phyloP scores from a whole-genome alignment of 768 basidiomycete genomes.

The Psilocybe azurescens region DNA sequence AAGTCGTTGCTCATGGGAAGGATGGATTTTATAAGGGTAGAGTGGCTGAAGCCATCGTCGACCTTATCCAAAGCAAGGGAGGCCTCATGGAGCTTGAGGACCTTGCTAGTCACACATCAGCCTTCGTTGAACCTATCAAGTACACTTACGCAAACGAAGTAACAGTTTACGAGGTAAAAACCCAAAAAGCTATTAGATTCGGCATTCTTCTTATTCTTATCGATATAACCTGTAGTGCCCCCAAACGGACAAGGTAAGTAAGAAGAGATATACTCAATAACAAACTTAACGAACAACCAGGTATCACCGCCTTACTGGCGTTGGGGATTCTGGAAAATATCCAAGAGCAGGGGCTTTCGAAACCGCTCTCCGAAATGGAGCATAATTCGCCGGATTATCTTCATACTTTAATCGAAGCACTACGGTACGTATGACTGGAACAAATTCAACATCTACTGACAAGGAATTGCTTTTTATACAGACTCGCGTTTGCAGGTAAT shows the following conservation, averaged over 20 bases:
- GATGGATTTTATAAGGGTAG: conserved; percentile 95
- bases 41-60: conserved; percentile 87
- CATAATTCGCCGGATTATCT: conserved; percentile 93
- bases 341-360: conserved; percentile 72
- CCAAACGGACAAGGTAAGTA: conserved; percentile 90
- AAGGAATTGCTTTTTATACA: conserved; percentile 23
- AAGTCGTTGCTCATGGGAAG: conserved; percentile 81
- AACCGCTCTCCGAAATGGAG: conserved; percentile 77
- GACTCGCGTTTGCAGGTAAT: conserved; percentile 79
- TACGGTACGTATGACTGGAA: conserved; percentile 56
- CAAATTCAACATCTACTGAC: neutral
- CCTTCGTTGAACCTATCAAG: conserved; percentile 88
- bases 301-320: conserved; percentile 91
- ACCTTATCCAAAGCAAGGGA: conserved; percentile 83
- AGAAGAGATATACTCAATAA: neutral
- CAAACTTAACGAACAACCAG: conserved; percentile 34
- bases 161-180: conserved; percentile 84
- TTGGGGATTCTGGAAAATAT: conserved; percentile 91
- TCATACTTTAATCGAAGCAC: conserved; percentile 84
- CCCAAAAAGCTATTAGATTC: neutral
- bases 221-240: conserved; percentile 64
- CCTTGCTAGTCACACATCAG: conserved; percentile 79
- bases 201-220: conserved; percentile 3
- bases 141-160: conserved; percentile 89
- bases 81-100: conserved; percentile 96